Conservation (phyloP, 2,329 filamentous ascomycete genomes). For the Alternaria viburni region DNA sequence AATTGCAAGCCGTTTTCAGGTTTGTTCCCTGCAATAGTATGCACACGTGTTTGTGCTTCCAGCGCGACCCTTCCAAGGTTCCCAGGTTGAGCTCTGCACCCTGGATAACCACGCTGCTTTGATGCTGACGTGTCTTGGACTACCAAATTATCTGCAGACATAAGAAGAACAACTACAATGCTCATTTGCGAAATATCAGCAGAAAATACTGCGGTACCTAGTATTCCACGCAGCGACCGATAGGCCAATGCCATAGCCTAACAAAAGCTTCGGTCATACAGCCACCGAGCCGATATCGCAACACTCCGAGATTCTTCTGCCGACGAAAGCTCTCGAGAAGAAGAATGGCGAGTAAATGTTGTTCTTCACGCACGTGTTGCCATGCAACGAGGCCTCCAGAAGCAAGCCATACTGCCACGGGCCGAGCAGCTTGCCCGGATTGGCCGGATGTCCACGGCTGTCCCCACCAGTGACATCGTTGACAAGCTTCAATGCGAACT, state of each 20-base stretch:
- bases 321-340: background rate
- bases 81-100: background rate
- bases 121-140: background rate
- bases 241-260: background rate
- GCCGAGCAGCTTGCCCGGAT: constrained; percentile 16
- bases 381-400: background rate
- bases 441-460: constrained; percentile 25
- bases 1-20: background rate
- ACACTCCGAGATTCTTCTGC: background rate
- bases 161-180: background rate
- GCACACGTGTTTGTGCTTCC: background rate
- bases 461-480: constrained; percentile 30
- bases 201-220: background rate
- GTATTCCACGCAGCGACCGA: background rate
- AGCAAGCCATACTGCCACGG: constrained; percentile 11
- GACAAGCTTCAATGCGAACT: constrained; percentile 14
- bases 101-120: background rate
- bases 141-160: background rate
- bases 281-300: background rate
- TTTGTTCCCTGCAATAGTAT: background rate
- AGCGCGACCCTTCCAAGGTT: background rate
- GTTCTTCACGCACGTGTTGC: background rate
- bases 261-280: background rate
- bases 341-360: background rate
- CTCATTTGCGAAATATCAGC: background rate